phyloP scores from a whole-genome alignment of 805 yeast genomes.

The Candida alai region DNA sequence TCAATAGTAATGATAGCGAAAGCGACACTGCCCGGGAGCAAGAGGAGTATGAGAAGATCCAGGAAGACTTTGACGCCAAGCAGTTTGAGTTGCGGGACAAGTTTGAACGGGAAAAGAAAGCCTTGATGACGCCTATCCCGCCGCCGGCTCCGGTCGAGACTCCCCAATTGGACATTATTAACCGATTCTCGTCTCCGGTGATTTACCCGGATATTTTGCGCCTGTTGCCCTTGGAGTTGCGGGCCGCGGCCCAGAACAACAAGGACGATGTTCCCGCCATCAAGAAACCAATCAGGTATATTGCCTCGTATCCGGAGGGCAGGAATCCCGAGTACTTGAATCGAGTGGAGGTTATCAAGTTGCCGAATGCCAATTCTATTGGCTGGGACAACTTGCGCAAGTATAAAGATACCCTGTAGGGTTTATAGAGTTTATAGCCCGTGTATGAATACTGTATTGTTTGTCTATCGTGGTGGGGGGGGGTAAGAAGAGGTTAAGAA shows the following conservation, averaged over 20 bases:
- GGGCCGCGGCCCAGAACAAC: slow-evolving; percentile 14
- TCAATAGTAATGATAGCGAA: slow-evolving; percentile 3
- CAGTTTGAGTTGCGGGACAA: slow-evolving; percentile 11
- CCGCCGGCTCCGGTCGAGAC: slow-evolving; percentile 18
- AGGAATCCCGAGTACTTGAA: slow-evolving; percentile 31
- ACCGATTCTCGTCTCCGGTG: slow-evolving; percentile 32
- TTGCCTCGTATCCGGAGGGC: slow-evolving; percentile 21
- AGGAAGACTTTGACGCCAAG: slow-evolving; percentile 11
- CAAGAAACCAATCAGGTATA: slow-evolving; percentile 33
- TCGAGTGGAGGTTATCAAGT: slow-evolving; percentile 36
- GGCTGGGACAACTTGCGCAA: slow-evolving; percentile 44
- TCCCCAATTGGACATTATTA: slow-evolving; percentile 18
- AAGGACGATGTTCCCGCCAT: slow-evolving; percentile 16
- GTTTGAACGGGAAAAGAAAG: slow-evolving; percentile 12
- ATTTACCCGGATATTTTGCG: slow-evolving; percentile 29
- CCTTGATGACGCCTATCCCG: slow-evolving; percentile 10
- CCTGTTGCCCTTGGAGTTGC: slow-evolving; percentile 31
- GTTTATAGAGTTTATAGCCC: not conserved
- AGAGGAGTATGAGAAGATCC: slow-evolving; percentile 3
- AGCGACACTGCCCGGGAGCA: slow-evolving; percentile 3
- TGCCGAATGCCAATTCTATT: slow-evolving; percentile 40
- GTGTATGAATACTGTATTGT: not conserved
- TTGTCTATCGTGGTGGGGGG: not conserved
- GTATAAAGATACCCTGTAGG: slow-evolving; percentile 14
- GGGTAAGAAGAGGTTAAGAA: not conserved